Base-by-base conservation (phyloP, 179 eudicot species). In the Heliamphora pulchella region DNA sequence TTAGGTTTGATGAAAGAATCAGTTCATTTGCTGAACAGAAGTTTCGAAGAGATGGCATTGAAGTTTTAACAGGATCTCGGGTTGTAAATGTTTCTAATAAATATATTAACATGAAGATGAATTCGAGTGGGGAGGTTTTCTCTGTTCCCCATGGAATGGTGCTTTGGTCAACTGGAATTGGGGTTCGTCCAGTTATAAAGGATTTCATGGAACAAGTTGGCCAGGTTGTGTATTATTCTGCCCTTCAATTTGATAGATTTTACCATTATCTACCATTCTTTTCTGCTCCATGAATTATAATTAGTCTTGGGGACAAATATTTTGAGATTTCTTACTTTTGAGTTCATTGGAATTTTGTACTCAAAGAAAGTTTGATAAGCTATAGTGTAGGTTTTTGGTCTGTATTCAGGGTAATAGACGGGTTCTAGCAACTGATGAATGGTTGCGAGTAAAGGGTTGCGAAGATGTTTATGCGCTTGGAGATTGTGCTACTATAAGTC, bases 121-220 rank as follows among this genome's bases (percentile, higher is more conserved):
- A 95, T 81, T 76, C 89, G 15, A 89, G 84, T 4, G 95, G 91
- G 51, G 87, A 91, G 78, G 76, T 82, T 43, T 79, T 81, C 64
- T 75, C 84, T 57, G 43, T 91, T 8, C 94, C 97, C 31, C 93
- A 91, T 75, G 98, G 98, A 62, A 89, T 95, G 97, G 87, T 91
- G 65, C 87, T 95, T 57, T 95, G 98, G 98, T 93, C 97, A 43
- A 89, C 98, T 20, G 98, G 98, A 54, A 84, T 95, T 84, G 94
- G 95, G 64, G 84, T 97, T 48, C 89, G 97, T 72, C 98, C 97
- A 61, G 97, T 95, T 76, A 87, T 93, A 13, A 89, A 74, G 88
- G 92, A 92, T 81, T 93, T 95, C 85, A 93, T 93, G 98, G 85
- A 88, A 82, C 90, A 91, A 86, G 87, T 90, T 81, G 98, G 98